Evolutionary conservation across 768 basidiomycete species (phyloP), one percentile per base, ranked within the genome.

Genomic region (Amyloporia xantha): DNA sequence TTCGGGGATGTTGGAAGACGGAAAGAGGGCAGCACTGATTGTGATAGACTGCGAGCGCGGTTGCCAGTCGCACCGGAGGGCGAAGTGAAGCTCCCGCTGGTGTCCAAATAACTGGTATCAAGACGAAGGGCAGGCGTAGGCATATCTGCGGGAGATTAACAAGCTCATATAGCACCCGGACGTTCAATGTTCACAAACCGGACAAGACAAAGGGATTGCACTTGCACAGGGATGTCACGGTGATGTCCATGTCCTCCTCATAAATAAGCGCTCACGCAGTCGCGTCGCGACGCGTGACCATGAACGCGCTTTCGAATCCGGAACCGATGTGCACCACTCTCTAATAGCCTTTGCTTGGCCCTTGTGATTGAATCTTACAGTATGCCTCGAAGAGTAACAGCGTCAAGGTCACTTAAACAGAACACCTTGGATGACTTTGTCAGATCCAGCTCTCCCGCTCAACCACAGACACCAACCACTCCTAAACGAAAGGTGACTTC

Each of bases 391-490:
- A 54, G 44, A 58, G 59, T 49, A 46, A 24, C 37, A 20, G 49
- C 52, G 26, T 39, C 65, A 4, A 69, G 64, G 52, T 61, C 54
- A 37, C 49, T 68, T 27, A 73, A 61, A 41, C 79, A 81, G 59
- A 65, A 65, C 23, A 74, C 75, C n/a, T 61, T 81, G 2, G 53
- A 68, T 28, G 62, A 62, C 13, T 66, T 64, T 48, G 51, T 69
- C 25, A 30, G 30, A 12, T 50, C 55, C 15, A 49, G 49, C 24
- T 62, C 72, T 2, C 63, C 69, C 13, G 54, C 65, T n/a, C 15
- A 19, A 6, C 33, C n/a, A 39, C 46, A 12, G 5, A 23, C 4
- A 11, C 30, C 30, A 7, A 33, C 9, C 15, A 33, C 9, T 15
- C 30, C 30, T 7, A 15, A 7, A 15, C 30, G 30, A 7, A 15